phyloP scores from a whole-genome alignment of 495 filamentous ascomycete genomes.

The Hypomontagnella monticulosa region DNA sequence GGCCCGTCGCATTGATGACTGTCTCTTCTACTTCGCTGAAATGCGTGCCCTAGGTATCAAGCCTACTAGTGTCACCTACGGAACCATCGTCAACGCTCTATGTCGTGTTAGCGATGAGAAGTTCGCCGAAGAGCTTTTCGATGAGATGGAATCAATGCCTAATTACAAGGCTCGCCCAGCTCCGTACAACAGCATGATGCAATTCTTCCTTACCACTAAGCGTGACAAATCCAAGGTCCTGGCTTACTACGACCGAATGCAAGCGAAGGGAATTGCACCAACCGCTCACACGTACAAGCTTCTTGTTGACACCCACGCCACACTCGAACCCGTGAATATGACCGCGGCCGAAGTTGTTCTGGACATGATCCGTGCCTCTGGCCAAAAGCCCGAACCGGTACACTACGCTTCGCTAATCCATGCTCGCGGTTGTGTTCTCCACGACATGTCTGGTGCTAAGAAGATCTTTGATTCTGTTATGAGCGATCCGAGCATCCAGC shows the following conservation, averaged over 20 bases:
- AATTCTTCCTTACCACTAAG: slow-evolving; percentile 98
- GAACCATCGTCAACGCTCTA: slow-evolving; percentile 96
- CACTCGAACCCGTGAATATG: slow-evolving; percentile 93
- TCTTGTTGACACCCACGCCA: slow-evolving; percentile 93
- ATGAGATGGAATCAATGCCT: slow-evolving; percentile 98
- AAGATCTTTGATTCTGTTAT: slow-evolving; percentile 83
- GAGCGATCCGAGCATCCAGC: slow-evolving; percentile 67
- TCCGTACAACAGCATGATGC: slow-evolving; percentile 98
- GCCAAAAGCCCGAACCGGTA: slow-evolving; percentile 84
- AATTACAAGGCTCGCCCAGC: slow-evolving; percentile 98
- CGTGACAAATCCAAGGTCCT: slow-evolving; percentile 92
- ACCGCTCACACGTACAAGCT: slow-evolving; percentile 98
- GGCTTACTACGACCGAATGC: slow-evolving; percentile 96
- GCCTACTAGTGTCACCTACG: slow-evolving; percentile 96
- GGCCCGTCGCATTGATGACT: slow-evolving; percentile 96
- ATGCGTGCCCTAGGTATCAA: slow-evolving; percentile 94
- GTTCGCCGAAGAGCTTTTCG: slow-evolving; percentile 96
- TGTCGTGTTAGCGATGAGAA: slow-evolving; percentile 97
- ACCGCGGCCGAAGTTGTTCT: slow-evolving; percentile 86
- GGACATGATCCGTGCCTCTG: slow-evolving; percentile 76
- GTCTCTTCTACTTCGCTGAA: slow-evolving; percentile 95
- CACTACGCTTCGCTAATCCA: slow-evolving; percentile 97
- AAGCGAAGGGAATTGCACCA: slow-evolving; percentile 83
- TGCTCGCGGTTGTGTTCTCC: slow-evolving; percentile 92
- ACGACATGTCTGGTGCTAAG: slow-evolving; percentile 86